Evolutionary conservation across 345 rosid genomes (phyloP), one percentile per base, ranked within the genome.

Genomic region (Garcia nutans): DNA sequence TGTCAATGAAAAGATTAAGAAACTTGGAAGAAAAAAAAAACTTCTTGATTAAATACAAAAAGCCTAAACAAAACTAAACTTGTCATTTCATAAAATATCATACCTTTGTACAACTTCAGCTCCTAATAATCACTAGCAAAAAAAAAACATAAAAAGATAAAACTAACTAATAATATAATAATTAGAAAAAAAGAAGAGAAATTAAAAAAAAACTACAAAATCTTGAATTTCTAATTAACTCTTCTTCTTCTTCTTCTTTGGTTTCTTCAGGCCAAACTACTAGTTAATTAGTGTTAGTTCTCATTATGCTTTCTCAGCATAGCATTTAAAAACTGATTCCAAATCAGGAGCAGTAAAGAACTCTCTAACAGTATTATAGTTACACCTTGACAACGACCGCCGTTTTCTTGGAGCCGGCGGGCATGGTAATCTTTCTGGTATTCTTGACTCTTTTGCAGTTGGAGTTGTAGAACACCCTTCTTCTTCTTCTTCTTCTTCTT

Each of bases 331-430:
- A 60, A 94, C 92, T 10, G 93, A 65, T 73, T 94, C 98, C 93
- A 94, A 86, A 73, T 84, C 82, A 42, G 98, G 97, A 61, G 97
- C 94, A 12, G 84, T 85, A 37, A 94, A 94, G 85, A 87, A 94
- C 88, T 94, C 96, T 57, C 87, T 86, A 66, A 74, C 91, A 12
- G 85, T 91, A 63, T 58, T 86, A 42, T 73, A 77, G 60, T 85
- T 79, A 75, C 92, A 91, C 77, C 86, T 88, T 2, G 86, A 81
- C 72, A 85, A 60, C 49, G 94, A 89, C 55, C 94, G 76, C 55
- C 86, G 87, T 84, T 94, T 92, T 75, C 87, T 92, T 33, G 97
- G 97, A 3, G 98, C 96, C 2, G 91, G 94, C 45, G 97, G 98
- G 83, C 98, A 94, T 15, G 82, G 74, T 44, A 89, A 52, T 72